phyloP scores from a whole-genome alignment of 148 eudicot genomes.

The Silene conica region DNA sequence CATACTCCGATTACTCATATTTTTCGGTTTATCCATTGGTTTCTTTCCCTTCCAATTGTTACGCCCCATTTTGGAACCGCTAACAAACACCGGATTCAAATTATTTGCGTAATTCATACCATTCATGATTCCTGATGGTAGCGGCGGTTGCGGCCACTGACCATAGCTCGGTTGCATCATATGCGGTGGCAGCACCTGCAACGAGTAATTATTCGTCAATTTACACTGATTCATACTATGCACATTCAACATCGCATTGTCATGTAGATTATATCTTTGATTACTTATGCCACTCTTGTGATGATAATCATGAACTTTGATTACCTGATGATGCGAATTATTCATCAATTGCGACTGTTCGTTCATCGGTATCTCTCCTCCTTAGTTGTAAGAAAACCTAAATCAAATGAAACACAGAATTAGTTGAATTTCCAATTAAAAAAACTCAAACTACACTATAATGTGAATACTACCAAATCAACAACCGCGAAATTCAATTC shows the following conservation, averaged over 20 bases:
- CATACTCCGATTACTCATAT: slow-evolving; percentile 21
- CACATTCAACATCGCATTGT: slow-evolving; percentile 2
- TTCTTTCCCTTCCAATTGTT: slow-evolving; percentile 75
- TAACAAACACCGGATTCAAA: slow-evolving; percentile 28
- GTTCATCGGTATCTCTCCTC: slow-evolving; percentile 24
- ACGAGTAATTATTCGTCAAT: slow-evolving; percentile 24
- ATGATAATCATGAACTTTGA: slow-evolving; percentile 4
- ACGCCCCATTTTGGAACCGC: slow-evolving; percentile 35
- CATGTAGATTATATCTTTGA: neutral
- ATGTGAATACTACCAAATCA: too few species aligned
- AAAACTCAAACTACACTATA: neutral
- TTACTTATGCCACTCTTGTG: neutral
- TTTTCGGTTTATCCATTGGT: slow-evolving; percentile 44
- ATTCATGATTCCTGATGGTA: slow-evolving; percentile 25
- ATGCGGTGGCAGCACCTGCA: slow-evolving; percentile 27
- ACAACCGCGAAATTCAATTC: too few species aligned
- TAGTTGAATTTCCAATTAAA: neutral
- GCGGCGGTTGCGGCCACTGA: slow-evolving; percentile 50
- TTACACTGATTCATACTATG: slow-evolving; percentile 10
- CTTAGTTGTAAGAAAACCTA: slow-evolving; percentile 19
- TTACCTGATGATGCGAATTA: slow-evolving; percentile 37
- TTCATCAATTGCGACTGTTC: slow-evolving; percentile 38
- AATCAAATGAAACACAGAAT: neutral
- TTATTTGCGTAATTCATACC: slow-evolving; percentile 42
- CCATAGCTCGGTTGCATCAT: slow-evolving; percentile 34